Conservation (phyloP, 768 basidiomycete genomes). For the Glaciozyma antarctica region DNA sequence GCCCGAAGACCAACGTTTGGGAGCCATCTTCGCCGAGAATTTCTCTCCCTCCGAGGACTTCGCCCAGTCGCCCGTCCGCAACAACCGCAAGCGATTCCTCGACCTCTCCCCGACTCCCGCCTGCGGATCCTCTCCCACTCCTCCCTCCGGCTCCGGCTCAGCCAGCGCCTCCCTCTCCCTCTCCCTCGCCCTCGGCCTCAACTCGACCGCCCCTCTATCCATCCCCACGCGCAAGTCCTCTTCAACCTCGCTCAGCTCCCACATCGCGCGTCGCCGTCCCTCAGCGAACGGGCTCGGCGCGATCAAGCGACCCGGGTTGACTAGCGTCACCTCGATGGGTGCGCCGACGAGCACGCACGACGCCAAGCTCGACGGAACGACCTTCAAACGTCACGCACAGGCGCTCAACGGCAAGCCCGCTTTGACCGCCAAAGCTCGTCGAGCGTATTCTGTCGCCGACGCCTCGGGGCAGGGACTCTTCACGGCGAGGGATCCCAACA, state of each 20-base stretch:
- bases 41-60: background rate
- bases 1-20: slow-evolving; percentile 5
- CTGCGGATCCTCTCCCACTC: background rate
- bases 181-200: slow-evolving; percentile 1
- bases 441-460: slow-evolving; percentile 28
- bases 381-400: slow-evolving; percentile 27
- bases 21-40: slow-evolving; percentile 12
- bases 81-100: slow-evolving; percentile 27
- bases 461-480: background rate
- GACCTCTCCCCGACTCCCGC: slow-evolving; percentile 24
- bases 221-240: slow-evolving; percentile 9
- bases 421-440: slow-evolving; percentile 1
- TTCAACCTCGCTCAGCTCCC: slow-evolving; percentile 1
- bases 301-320: slow-evolving; percentile 6
- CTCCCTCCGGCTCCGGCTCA: background rate
- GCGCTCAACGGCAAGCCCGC: slow-evolving; percentile 26
- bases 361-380: background rate
- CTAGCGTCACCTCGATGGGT: background rate
- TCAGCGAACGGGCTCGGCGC: slow-evolving; percentile 13
- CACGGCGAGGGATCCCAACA: background rate
- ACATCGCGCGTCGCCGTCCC: background rate
- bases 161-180: slow-evolving; percentile 1
- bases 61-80: slow-evolving; percentile 17
- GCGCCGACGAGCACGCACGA: background rate
- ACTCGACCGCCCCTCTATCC: slow-evolving; percentile 4